phyloP scores from a whole-genome alignment of 306 rosid species.

The Quercus glauca region DNA sequence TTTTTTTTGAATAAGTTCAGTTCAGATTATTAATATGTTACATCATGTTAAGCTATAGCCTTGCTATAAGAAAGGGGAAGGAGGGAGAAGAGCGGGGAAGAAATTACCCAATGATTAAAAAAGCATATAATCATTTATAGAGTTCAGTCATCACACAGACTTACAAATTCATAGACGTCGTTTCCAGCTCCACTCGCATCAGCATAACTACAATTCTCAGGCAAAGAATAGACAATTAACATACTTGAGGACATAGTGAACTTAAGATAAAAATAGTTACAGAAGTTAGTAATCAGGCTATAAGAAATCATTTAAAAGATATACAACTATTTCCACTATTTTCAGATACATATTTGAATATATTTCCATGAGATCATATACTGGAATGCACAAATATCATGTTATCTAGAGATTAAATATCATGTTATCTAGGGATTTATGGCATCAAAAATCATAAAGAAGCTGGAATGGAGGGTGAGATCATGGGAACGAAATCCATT shows the following conservation, averaged over 20 bases:
- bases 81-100: background rate
- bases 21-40: background rate
- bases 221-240: conserved; percentile 17
- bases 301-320: background rate
- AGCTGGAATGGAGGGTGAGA: background rate
- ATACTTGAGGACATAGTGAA: background rate
- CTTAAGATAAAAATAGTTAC: background rate
- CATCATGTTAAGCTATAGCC: background rate
- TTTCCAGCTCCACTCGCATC: conserved; percentile 92
- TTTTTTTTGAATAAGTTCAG: no score
- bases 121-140: background rate
- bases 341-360: background rate
- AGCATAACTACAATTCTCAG: conserved; percentile 69
- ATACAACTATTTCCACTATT: background rate
- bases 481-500: background rate
- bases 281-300: background rate
- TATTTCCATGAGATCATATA: background rate
- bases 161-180: conserved; percentile 94
- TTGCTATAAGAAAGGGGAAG: background rate
- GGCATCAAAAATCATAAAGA: background rate
- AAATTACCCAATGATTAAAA: background rate
- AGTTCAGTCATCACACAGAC: conserved; percentile 21
- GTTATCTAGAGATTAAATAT: background rate
- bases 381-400: background rate
- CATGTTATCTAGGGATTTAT: background rate